These are phyloP conservation scores for Neurospora sp. DNA, from an alignment of 495 filamentous ascomycete species.

Conservation along the genomic window DNA sequence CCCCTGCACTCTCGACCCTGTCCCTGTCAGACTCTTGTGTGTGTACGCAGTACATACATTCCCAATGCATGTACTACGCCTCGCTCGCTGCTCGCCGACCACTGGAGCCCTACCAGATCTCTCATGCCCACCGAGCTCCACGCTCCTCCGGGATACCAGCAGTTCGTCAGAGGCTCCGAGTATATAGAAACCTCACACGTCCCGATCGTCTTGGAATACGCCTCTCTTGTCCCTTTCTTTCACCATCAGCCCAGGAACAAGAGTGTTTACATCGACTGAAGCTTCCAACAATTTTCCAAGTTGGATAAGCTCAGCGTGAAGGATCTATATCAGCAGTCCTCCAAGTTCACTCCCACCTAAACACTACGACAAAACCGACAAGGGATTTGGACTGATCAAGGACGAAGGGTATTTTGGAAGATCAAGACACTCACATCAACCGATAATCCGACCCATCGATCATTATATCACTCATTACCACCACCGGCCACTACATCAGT, in stretches of 20 bases:
- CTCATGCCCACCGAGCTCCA: slow-evolving; percentile 22
- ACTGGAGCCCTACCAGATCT: slow-evolving; percentile 20
- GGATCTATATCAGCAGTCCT: not conserved
- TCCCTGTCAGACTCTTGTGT: slow-evolving; percentile 6
- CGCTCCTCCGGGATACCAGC: slow-evolving; percentile 11
- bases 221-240: not conserved
- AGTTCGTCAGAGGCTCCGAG: slow-evolving; percentile 6
- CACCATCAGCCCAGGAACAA: not conserved
- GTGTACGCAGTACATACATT: slow-evolving; percentile 12
- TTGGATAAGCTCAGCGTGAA: not conserved
- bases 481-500: not conserved
- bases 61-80: slow-evolving; percentile 20
- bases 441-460: not conserved
- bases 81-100: slow-evolving; percentile 8
- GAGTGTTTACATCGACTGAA: not conserved
- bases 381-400: not conserved
- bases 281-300: not conserved
- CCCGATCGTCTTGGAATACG: slow-evolving; percentile 1
- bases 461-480: not conserved
- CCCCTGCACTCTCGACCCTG: slow-evolving; percentile 4
- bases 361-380: not conserved
- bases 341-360: not conserved
- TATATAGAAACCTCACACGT: slow-evolving; percentile 28
- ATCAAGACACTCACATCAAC: not conserved
- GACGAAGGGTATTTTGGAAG: not conserved